These are phyloP conservation scores for Paracorniculantispora psalliotae DNA, from an alignment of 2,329 filamentous ascomycete genomes.

Conservation along the genomic window DNA sequence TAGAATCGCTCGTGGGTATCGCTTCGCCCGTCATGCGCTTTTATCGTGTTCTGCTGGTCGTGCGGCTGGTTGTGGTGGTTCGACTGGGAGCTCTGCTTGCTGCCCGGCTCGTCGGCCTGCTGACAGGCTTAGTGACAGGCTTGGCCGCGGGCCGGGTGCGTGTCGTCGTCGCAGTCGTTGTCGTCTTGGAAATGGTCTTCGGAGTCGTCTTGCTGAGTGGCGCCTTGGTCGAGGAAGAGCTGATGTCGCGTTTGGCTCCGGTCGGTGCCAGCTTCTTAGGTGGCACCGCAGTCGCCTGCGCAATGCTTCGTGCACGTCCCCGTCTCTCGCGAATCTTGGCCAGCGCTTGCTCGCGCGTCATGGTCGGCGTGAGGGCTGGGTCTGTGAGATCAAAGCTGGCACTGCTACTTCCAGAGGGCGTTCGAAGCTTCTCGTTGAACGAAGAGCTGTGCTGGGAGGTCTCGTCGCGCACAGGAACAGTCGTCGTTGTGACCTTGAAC, in stretches of 20 bases:
- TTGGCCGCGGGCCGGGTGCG: constrained; percentile 2
- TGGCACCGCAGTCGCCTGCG: constrained; percentile 50
- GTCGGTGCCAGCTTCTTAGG: constrained; percentile 49
- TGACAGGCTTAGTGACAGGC: neutral
- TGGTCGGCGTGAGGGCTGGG: constrained; percentile 58
- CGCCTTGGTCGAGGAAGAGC: constrained; percentile 38
- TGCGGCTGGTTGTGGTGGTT: neutral
- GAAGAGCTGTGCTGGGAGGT: constrained; percentile 32
- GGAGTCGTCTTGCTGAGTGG: constrained; percentile 8
- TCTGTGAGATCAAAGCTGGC: constrained; percentile 49
- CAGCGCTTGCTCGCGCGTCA: constrained; percentile 69
- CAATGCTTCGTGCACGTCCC: constrained; percentile 64
- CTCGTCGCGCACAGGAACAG: constrained; percentile 48
- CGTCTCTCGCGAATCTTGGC: constrained; percentile 69
- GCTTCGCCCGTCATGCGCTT: neutral
- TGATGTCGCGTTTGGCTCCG: constrained; percentile 40
- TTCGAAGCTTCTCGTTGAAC: constrained; percentile 42
- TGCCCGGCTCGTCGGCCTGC: constrained; percentile 7
- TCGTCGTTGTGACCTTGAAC: constrained; percentile 46
- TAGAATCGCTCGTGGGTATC: constrained; percentile 2
- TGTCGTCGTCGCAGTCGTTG: neutral
- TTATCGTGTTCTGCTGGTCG: constrained; percentile 9
- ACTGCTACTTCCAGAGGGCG: constrained; percentile 36
- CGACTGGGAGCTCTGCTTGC: constrained; percentile 3
- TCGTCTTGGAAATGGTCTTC: neutral